phyloP scores from a whole-genome alignment of 108 stramenopile species.

The Mediolabrus comicus region DNA sequence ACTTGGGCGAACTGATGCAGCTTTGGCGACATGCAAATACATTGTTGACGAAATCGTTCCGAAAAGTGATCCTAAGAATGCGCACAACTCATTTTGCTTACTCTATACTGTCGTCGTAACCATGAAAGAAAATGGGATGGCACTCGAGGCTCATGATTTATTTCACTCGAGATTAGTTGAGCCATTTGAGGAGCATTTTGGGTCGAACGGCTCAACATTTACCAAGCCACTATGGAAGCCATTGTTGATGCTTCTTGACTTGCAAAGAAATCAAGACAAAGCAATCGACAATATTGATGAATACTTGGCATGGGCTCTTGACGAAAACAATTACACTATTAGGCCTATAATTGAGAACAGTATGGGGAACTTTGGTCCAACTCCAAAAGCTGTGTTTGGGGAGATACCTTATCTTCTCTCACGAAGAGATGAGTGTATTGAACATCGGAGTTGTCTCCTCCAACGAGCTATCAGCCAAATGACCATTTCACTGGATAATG shows the following conservation, averaged over 20 bases:
- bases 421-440: constrained; percentile 14
- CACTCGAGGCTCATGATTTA: constrained; percentile 37
- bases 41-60: constrained; percentile 56
- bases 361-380: constrained; percentile 29
- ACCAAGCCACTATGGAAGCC: constrained; percentile 54
- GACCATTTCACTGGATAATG: constrained; percentile 18
- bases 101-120: constrained; percentile 52
- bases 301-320: constrained; percentile 56
- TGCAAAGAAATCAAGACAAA: constrained; percentile 29
- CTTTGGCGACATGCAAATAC: constrained; percentile 47
- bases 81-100: constrained; percentile 56
- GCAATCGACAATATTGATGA: constrained; percentile 41
- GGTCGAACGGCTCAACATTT: constrained; percentile 43
- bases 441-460: constrained; percentile 13
- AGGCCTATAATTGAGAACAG: constrained; percentile 13
- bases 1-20: constrained; percentile 41
- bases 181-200: constrained; percentile 50
- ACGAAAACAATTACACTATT: constrained; percentile 36
- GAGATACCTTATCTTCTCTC: constrained; percentile 34
- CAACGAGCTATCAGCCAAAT: constrained; percentile 16
- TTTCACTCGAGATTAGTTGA: constrained; percentile 45
- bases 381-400: constrained; percentile 26
- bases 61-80: constrained; percentile 53
- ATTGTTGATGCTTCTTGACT: constrained; percentile 52
- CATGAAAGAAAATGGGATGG: constrained; percentile 55